Evolutionary conservation across 2,329 filamentous ascomycete genomes (phyloP), one percentile per base, ranked within the genome.

Genomic region (Claviceps pazoutovae): DNA sequence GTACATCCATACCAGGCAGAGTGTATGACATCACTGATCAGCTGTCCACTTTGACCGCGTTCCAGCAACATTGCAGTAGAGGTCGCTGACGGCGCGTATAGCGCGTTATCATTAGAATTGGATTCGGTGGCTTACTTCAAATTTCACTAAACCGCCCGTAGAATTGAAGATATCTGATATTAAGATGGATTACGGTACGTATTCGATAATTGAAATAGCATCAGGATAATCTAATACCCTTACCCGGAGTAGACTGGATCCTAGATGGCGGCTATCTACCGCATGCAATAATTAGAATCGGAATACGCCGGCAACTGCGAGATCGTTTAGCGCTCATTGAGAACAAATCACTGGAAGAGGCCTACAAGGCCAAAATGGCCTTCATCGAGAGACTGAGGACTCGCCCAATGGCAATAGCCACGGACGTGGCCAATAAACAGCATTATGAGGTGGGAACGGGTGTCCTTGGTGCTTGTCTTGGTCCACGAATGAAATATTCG

Each of bases 401-500:
- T 16, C 71, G 75, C 38, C 81, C 82, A 11, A 85, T 86, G 56
- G 83, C 83, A n/a, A 75, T 86, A 57, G 79, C 83, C 63, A 84
- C 82, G 1, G 73, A 71, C 3, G 68, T 73, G 2, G 82, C 83
- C 21, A 86, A 86, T 62, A 69, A 76, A 59, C 83, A 86, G 71
- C 83, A 86, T 65, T 86, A 87, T 61, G 83, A 86, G 66, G 82
- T 86, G 42, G 80, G 79, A 41, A 84, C 82, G 0, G 79, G 78
- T 3, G 77, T 86, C 23, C 64, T 86, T 42, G 66, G 68, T 30
- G 76, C 74, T 30, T 80, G 75, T 63, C 67, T 87, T 13, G 83
- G 83, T 0, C 79, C 80, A 4, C 69, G 82, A 51, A 86, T 86
- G 81, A 86, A 86, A 72, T 87, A 86, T 63, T 82, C 76, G n/a